Evolutionary conservation across 2,329 filamentous ascomycete genomes (phyloP), one percentile per base, ranked within the genome.

Genomic region (Cladosporium sp.): DNA sequence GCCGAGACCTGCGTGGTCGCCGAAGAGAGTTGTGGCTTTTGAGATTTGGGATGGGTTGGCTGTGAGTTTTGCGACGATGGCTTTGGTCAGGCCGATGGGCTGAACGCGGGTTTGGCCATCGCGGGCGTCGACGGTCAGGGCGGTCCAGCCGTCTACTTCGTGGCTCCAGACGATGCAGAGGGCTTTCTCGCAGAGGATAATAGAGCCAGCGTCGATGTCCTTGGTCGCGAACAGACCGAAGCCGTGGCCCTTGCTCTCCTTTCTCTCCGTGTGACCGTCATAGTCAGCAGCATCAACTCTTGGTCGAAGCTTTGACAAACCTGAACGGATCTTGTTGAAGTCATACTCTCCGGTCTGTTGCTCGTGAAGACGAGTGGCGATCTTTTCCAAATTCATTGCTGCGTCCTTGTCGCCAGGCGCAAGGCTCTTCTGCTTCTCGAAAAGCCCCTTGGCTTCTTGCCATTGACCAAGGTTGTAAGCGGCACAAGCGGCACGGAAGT

Each of bases 151-250:
- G 15, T 61, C 60, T 22, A 37, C 25, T 32, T 60, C 51, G 22
- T 45, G 35, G 22, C 47, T 39, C 39, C 53, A 63, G 0, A 73
- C 73, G 54, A 74, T 69, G 35, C 71, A 68, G 20, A 72, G 66
- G 0, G 75, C 74, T 62, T 77, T 77, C 59, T 78, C 78, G 35
- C 70, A 72, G 15, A 78, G 70, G 20, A 79, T 66, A 2, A 79
- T 45, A 1, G 77, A 74, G 47, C 76, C 76, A 0, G 72, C 69
- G 4, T 62, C 63, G 45, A 79, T 65, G 45, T 69, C 64, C 17
- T 66, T 62, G 0, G 69, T 67, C 0, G 77, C 75, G 58, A 80
- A 79, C 2, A 80, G 64, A 1, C 77, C 77, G 3, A 71, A 70
- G 9, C 77, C 77, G 20, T 58, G 57, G 9, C 62, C 73, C 67